Evolutionary conservation across 176 grass and related monocot species (phyloP).

Genomic region (Secale cereale): DNA sequence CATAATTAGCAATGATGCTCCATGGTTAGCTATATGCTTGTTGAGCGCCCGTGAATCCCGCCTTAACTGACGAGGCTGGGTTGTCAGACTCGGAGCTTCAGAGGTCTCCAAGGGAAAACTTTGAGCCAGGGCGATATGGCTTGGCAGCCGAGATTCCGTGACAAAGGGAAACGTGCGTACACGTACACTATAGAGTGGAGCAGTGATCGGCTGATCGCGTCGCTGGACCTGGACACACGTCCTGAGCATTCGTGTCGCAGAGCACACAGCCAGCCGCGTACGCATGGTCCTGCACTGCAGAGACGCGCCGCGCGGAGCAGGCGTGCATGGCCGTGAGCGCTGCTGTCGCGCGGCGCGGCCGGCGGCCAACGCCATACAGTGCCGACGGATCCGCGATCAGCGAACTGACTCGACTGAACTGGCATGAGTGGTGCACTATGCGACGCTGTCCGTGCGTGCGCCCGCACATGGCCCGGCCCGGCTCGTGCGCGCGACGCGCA

Average conservation of each 20-base stretch:
- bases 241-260: background rate
- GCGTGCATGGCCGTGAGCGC: background rate
- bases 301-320: conserved; percentile 14
- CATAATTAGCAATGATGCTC: conserved; percentile 33
- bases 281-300: background rate
- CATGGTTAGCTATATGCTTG: background rate
- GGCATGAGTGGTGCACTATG: conserved; percentile 6
- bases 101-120: background rate
- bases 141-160: background rate
- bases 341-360: conserved; percentile 17
- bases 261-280: background rate
- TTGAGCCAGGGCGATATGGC: background rate
- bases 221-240: background rate
- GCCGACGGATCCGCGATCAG: background rate
- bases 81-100: background rate
- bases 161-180: background rate
- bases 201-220: background rate
- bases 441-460: background rate
- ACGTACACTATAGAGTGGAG: background rate
- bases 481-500: background rate
- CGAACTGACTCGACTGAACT: background rate
- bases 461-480: background rate
- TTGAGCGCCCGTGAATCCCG: background rate
- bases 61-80: background rate
- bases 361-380: background rate